A percentile compares a stretch with the other conserved stretches of the same genome.
These are phyloP conservation scores for Puccinia coronata DNA, from an alignment of 1,284 basidiomycete species.

Conservation along the genomic window DNA sequence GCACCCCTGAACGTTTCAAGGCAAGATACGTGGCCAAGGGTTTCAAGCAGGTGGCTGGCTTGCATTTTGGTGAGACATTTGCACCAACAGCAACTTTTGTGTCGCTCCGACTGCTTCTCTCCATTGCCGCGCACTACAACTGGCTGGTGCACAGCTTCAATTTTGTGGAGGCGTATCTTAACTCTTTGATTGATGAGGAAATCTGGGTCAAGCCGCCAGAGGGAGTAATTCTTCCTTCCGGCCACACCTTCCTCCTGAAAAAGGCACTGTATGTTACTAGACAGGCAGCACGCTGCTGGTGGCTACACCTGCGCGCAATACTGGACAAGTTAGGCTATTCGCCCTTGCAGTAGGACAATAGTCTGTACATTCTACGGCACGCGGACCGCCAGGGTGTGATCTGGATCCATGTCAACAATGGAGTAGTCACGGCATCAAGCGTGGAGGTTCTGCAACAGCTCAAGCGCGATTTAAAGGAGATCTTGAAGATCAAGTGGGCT, in stretches of 20 bases:
- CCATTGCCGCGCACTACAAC: not conserved
- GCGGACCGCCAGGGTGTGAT: too few relatives aligned
- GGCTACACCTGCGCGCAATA: not conserved
- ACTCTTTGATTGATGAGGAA: not conserved
- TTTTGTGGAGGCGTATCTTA: slow-evolving; percentile 1
- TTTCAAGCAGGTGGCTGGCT: not conserved
- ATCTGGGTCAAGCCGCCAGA: not conserved
- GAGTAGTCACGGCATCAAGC: not conserved
- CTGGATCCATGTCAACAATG: slow-evolving; percentile 5
- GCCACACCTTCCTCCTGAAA: not conserved
- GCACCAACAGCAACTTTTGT: not conserved
- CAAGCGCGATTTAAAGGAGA: not conserved
- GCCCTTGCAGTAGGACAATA: not conserved
- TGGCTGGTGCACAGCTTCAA: not conserved
- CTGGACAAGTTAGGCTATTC: not conserved
- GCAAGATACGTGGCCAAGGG: not conserved
- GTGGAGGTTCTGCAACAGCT: not conserved
- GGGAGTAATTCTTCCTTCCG: not conserved
- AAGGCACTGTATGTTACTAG: not conserved
- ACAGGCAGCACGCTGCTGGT: not conserved
- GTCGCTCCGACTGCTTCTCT: not conserved
- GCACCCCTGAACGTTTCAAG: not conserved
- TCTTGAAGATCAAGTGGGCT: not conserved
- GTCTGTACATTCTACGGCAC: not conserved
- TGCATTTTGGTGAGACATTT: not conserved